Base-by-base conservation (phyloP, 768 basidiomycete species). In the Tricholoma terreum region DNA sequence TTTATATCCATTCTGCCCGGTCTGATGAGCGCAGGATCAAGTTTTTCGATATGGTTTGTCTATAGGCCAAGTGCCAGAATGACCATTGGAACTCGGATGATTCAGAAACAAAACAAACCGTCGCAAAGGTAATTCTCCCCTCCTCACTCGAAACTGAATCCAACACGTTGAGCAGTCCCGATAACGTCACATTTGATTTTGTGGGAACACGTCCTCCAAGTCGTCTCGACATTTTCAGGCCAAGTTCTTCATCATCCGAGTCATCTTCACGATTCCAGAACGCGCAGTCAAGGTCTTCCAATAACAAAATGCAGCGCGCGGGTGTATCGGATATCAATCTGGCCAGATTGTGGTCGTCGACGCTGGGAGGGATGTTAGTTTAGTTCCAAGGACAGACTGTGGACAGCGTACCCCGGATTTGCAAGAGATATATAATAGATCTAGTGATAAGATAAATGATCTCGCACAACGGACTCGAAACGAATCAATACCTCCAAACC, bases 401-500 rank as follows among this genome's bases (percentile, higher is more conserved):
- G 9, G 0, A 1, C 6, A 4, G 15, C 9, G 8, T n/a, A 48
- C 46, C 6, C n/a, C 9, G 46, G 15, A 31, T 27, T 17, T 31
- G 46, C 14, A 31, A 48, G 46, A 48, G 27, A 31, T 30, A 48
- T 12, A 31, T 3, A 5, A 17, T 48, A 48, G 15, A 6, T 55
- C 10, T 22, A 21, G 38, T n/a, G 38, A 31, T 42, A 22, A 34
- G 6, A 69, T 77, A 34, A 64, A 83, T 81, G 75, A 75, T 42
- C 70, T 66, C 5, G 27, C 15, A 1, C 15, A 80, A 75, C 1
- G 81, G 74, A 0, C 84, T 68, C 0, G 81, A 81, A 15, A 85
- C 0, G 80, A 73, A 65, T 91, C 24, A 27, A 94, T 56, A 96
- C 92, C 69, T 94, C 91, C n/a, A 96, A 77, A 5, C 85, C 83